Conservation (phyloP, 2,329 filamentous ascomycete species). For the Aspergillus versicolor region DNA sequence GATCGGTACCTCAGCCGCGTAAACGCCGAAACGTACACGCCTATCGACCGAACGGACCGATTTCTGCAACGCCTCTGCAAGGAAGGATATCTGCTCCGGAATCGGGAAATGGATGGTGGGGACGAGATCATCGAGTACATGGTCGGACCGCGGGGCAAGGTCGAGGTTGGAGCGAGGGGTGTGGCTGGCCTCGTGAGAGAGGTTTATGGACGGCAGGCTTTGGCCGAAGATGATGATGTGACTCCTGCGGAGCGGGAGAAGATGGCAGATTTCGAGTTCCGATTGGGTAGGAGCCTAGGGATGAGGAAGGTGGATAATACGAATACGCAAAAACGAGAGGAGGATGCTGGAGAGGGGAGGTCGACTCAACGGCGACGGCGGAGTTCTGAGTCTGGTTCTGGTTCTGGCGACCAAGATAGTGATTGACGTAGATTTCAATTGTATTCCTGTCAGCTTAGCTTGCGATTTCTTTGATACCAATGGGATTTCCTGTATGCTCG, state of each 20-base stretch:
- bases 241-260: slow-evolving; percentile 17
- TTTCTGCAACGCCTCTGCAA: slow-evolving; percentile 72
- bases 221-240: slow-evolving; percentile 18
- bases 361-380: background rate
- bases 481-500: background rate
- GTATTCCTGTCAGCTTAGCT: background rate
- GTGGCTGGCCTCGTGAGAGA: slow-evolving; percentile 67
- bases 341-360: slow-evolving; percentile 2
- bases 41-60: slow-evolving; percentile 71
- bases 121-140: slow-evolving; percentile 79
- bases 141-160: slow-evolving; percentile 78
- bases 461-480: background rate
- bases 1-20: slow-evolving; percentile 71
- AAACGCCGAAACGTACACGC: slow-evolving; percentile 73
- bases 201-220: slow-evolving; percentile 49
- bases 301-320: slow-evolving; percentile 34
- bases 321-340: slow-evolving; percentile 6
- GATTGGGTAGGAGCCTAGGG: slow-evolving; percentile 62
- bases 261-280: slow-evolving; percentile 61
- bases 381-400: slow-evolving; percentile 1
- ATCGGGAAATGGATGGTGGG: slow-evolving; percentile 66
- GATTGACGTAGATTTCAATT: slow-evolving; percentile 3
- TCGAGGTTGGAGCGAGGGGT: slow-evolving; percentile 77
- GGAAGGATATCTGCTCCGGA: slow-evolving; percentile 79
- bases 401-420: slow-evolving; percentile 1